Conservation (phyloP, 352 stramenopile species). For the Phytopythium litorale region DNA sequence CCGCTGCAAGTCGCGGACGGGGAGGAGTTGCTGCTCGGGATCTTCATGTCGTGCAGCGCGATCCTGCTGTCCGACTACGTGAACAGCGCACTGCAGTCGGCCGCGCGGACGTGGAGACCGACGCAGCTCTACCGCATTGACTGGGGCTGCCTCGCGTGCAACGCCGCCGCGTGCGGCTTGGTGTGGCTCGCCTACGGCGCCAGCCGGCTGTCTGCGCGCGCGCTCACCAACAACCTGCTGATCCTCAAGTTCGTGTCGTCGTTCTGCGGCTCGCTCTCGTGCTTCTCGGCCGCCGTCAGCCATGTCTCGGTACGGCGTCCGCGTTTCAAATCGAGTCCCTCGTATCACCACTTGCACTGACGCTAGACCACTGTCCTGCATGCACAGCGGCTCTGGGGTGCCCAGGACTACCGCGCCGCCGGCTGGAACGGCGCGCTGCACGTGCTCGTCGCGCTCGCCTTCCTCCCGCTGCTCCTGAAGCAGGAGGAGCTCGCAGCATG, state of each 20-base stretch:
- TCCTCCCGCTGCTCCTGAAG: constrained; percentile 57
- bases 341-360: not conserved
- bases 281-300: constrained; percentile 54
- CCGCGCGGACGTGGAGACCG: not conserved
- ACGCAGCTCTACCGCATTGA: constrained; percentile 24
- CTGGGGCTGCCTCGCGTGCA: constrained; percentile 60
- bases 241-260: constrained; percentile 77
- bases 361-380: not conserved
- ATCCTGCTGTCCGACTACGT: constrained; percentile 54
- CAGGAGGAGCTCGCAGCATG: constrained; percentile 32
- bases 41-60: constrained; percentile 69
- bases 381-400: constrained; percentile 42
- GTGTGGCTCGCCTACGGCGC: constrained; percentile 46
- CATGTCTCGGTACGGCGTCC: constrained; percentile 34
- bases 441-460: constrained; percentile 44
- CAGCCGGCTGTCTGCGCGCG: constrained; percentile 34
- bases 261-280: constrained; percentile 68
- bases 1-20: constrained; percentile 50
- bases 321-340: not conserved
- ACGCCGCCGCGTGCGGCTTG: constrained; percentile 42
- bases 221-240: constrained; percentile 49
- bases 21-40: constrained; percentile 65
- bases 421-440: constrained; percentile 50
- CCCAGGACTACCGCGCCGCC: constrained; percentile 37
- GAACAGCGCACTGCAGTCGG: constrained; percentile 14